Conservation (phyloP, 345 rosid genomes). For the Euclidium syriacum region DNA sequence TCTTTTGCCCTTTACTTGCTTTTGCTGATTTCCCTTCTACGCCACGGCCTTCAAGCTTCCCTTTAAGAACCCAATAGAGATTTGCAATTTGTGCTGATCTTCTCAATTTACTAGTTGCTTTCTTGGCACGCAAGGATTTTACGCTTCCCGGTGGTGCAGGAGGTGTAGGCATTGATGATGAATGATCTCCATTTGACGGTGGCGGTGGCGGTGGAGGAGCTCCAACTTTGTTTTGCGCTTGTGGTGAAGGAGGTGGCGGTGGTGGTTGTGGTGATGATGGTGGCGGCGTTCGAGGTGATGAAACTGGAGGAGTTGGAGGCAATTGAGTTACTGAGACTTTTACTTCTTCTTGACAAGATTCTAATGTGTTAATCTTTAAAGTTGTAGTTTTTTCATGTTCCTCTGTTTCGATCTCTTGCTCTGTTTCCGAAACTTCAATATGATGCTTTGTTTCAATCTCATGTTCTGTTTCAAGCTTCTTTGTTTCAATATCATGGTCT, state of each 20-base stretch:
- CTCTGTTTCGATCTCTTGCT: not conserved
- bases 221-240: not conserved
- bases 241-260: constrained; percentile 28
- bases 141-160: constrained; percentile 52
- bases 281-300: constrained; percentile 28
- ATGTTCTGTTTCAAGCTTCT: not conserved
- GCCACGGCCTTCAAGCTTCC: constrained; percentile 55
- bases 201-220: constrained; percentile 34
- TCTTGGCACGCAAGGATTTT: constrained; percentile 43
- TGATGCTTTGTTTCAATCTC: not conserved
- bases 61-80: constrained; percentile 48
- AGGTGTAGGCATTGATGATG: constrained; percentile 31
- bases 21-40: constrained; percentile 8
- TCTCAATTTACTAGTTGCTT: constrained; percentile 48
- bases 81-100: constrained; percentile 55
- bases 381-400: not conserved
- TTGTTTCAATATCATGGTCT: not conserved
- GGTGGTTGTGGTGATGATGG: constrained; percentile 30
- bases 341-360: not conserved
- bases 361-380: not conserved
- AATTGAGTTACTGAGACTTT: not conserved
- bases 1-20: constrained; percentile 25
- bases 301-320: constrained; percentile 27
- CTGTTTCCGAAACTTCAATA: not conserved
- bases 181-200: constrained; percentile 5